A percentile compares a stretch with the other conserved stretches of the same genome.
These are phyloP conservation scores for Eucalyptus marginata DNA, from an alignment of 345 rosid species.

Conservation along the genomic window DNA sequence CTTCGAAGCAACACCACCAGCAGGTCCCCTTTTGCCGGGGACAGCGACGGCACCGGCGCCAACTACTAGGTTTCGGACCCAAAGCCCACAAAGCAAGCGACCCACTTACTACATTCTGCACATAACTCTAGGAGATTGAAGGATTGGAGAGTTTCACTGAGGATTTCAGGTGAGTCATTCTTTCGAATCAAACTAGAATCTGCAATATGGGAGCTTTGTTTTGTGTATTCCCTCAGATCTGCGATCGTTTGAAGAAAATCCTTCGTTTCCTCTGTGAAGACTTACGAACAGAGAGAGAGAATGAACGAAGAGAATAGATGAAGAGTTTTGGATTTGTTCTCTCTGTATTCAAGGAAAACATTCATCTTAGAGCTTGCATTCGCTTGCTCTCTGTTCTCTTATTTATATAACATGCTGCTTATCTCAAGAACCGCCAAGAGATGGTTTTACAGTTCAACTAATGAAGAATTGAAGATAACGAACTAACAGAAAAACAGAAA, in stretches of 20 bases:
- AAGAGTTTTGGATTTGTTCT: too few species aligned
- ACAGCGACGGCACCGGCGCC: background rate
- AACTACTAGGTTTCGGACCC: background rate
- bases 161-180: background rate
- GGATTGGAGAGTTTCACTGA: background rate
- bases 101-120: background rate
- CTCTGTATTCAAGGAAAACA: too few species aligned
- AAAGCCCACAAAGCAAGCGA: background rate
- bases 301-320: too few species aligned
- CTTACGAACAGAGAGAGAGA: too few species aligned
- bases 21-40: background rate
- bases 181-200: background rate
- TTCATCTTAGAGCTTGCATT: too few species aligned
- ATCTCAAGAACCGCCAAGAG: too few species aligned
- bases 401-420: too few species aligned
- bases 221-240: background rate
- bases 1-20: background rate
- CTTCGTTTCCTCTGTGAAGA: background rate
- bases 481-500: too few species aligned
- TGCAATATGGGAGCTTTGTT: background rate
- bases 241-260: background rate
- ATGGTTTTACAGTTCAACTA: too few species aligned
- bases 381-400: too few species aligned
- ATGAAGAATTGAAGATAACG: too few species aligned
- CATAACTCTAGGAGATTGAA: background rate